Base-by-base conservation (phyloP, 2,329 filamentous ascomycete genomes). In the Cadophora gregata region DNA sequence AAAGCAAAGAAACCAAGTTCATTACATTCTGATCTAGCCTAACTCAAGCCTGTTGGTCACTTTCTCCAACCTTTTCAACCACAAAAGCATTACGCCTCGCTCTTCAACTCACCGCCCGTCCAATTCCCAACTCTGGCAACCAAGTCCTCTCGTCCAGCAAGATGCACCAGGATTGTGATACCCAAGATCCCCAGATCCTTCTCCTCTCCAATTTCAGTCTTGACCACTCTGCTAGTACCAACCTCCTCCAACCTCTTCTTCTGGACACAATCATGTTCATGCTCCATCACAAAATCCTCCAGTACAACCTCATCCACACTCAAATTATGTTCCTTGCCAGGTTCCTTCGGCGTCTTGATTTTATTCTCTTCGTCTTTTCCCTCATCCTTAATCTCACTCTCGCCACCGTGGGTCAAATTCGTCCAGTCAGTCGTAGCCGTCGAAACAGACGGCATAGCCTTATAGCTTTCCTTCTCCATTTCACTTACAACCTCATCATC, bases 111-210 rank as follows among this genome's bases (percentile, higher is more conserved):
- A 56, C 67, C 64, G 51, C 60, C 65, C 8, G 55, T 51, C 66
- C 63, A 65, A 45, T 47, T 48, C 36, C 62, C 64, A 27, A 62
- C 65, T 55, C 63, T 70, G n/a, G 73, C 50, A 47, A 75, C 63
- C 64, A 75, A 66, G 59, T 76, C 71, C 21, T 72, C 69, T n/a
- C 64, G 63, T 3, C 59, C 65, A 1, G 68, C 62, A 25, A 75
- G 45, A 61, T 75, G 72, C 48, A 76, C 27, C 10, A 70, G 45
- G 58, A 76, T 61, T 3, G 72, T 75, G 36, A 76, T 53, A 2
- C 74, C 72, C 29, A 59, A 62, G 19, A 76, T 66, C 1, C 65
- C 68, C 33, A 69, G 33, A 33, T 58, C 63, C n/a, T 24, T 27
- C 14, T 58, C 47, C 14, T 58, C 47, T 8, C 50, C 58, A 31